Base-by-base conservation (phyloP, 371 early-diverging fungal genomes). In the Rhizopus sp. region DNA sequence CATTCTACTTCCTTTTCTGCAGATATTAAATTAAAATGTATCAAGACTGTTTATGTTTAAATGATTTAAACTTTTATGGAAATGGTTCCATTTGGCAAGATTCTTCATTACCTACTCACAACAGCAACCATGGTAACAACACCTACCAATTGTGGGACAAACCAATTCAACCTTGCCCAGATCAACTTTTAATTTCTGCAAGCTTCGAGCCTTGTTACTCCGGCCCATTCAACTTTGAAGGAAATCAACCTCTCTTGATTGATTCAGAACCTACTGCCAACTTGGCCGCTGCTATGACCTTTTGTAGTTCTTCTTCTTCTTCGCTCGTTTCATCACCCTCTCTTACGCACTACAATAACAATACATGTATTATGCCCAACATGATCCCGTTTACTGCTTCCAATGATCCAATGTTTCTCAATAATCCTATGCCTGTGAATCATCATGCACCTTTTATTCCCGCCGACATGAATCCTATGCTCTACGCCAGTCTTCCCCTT, bases 301-400 rank as follows among this genome's bases (percentile, higher is more conserved):
- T 50, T 16, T 50, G 32, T 15, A 32, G 15, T 33, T 50, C 50
- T 34, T 50, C 33, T 35, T 50, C 49, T 35, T 51, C 39, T 39
- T 51, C 38, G 7, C n/a, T 16, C 34, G n/a, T 51, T n/a, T 53
- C 30, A n/a, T 41, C 53, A 10, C 41, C 31, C 5, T 31, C 41
- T 5, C 3, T 41, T 7, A 5, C 46, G 23, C 46, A 16, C n/a
- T 2, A 46, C 12, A 17, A 7, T 23, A 29, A 9, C 12, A 29
- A 7, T 23, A 29, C 16, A 29, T 23, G 23, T 15, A 7, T 46
- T 23, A 41, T 41, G 15, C n/a, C 41, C 6, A 41, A 15, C 15
- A 41, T 41, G 15, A 6, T 15, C 6, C 15, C 41, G 2, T n/a
- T 30, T 23, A 23, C n/a, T 29, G 17, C 47, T 29, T 30, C 13